phyloP scores from a whole-genome alignment of 176 grass and related monocot species.

The Cenchrus purpureus region DNA sequence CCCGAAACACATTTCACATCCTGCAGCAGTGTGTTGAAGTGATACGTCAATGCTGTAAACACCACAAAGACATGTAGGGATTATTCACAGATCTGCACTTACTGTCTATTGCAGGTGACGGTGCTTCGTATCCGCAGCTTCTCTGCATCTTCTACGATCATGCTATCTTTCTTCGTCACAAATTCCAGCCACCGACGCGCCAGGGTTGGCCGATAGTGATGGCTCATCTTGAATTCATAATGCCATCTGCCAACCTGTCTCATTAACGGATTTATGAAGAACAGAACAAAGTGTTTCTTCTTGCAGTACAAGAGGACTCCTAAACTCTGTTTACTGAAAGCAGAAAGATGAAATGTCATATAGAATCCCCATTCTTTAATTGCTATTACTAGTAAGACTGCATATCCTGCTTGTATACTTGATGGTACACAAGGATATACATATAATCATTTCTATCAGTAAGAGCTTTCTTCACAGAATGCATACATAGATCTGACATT shows the following conservation, averaged over 20 bases:
- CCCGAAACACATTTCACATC: not conserved
- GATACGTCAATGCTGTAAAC: conserved; percentile 11
- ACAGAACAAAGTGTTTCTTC: conserved; percentile 16
- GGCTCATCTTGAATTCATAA: conserved; percentile 19
- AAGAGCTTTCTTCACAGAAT: not conserved
- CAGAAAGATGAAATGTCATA: not conserved
- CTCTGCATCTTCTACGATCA: not conserved
- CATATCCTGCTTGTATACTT: not conserved
- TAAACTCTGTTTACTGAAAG: conserved; percentile 17
- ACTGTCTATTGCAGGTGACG: not conserved
- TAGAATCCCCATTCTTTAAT: not conserved
- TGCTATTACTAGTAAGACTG: not conserved
- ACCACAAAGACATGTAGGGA: not conserved
- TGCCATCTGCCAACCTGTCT: conserved; percentile 12
- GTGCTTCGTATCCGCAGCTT: not conserved
- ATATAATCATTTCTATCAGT: conserved; percentile 4
- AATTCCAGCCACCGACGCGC: not conserved
- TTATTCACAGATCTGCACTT: conserved; percentile 17
- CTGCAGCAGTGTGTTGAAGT: conserved; percentile 35
- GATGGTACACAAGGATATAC: not conserved
- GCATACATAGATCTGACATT: conserved; percentile 9
- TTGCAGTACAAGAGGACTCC: not conserved
- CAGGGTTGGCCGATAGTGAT: conserved; percentile 12
- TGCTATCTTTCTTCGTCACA: not conserved
- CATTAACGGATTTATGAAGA: conserved; percentile 33